Evolutionary conservation across 1,284 basidiomycete species (phyloP).

Genomic region (Pyrrhoderma noxium): DNA sequence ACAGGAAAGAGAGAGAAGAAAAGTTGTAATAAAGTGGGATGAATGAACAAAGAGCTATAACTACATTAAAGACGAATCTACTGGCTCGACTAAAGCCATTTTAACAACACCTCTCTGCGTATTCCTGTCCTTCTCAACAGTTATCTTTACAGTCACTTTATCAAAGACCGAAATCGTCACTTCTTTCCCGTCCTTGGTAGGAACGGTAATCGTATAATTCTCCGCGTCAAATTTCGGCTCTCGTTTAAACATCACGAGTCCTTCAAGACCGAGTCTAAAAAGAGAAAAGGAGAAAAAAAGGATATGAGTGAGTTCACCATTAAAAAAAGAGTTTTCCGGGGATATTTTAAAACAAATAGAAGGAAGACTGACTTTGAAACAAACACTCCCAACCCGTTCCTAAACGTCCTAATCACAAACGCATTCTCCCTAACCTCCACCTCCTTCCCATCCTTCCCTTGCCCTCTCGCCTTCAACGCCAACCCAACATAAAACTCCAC

Average conservation of each 20-base stretch:
- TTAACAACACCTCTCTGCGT: conserved; percentile 90
- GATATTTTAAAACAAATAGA: conserved; percentile 1
- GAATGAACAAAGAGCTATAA: too few relatives aligned
- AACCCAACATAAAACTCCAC: conserved; percentile 97
- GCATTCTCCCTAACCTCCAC: conserved; percentile 74
- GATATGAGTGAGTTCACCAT: too few relatives aligned
- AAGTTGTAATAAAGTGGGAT: too few relatives aligned
- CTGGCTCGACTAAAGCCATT: conserved; percentile 75
- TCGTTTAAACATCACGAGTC: conserved; percentile 86
- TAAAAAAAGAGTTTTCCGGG: too few relatives aligned
- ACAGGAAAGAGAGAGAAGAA: too few relatives aligned
- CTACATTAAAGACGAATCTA: conserved; percentile 40
- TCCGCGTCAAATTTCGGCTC: conserved; percentile 86
- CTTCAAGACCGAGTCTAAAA: conserved; percentile 84
- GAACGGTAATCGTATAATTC: conserved; percentile 78
- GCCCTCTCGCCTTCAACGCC: conserved; percentile 70
- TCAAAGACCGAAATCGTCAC: conserved; percentile 83
- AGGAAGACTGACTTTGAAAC: conserved; percentile 72
- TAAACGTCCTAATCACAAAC: conserved; percentile 91
- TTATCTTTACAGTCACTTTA: conserved; percentile 83
- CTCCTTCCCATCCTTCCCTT: conserved; percentile 31
- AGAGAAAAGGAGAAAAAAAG: conserved; percentile 3
- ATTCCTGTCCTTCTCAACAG: conserved; percentile 91
- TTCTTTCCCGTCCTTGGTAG: conserved; percentile 27
- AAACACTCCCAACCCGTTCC: conserved; percentile 94